These are phyloP conservation scores for Debaryomyces coudertii DNA, from an alignment of 1,139 yeast genomes.

Conservation along the genomic window DNA sequence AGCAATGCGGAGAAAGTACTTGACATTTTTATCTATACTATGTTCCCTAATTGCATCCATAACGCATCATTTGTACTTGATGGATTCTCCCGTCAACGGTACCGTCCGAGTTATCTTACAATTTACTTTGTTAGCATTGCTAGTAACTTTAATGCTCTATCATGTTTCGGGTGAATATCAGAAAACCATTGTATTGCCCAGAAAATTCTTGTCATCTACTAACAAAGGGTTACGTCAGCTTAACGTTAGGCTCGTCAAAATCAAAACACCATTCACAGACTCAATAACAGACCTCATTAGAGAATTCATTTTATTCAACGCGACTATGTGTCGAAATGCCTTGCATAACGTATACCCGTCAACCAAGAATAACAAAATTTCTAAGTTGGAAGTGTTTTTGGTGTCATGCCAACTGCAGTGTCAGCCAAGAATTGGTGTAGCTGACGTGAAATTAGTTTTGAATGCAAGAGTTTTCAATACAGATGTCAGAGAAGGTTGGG, in stretches of 20 bases:
- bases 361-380: slow-evolving; percentile 33
- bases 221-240: slow-evolving; percentile 87
- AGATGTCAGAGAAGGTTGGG: slow-evolving; percentile 94
- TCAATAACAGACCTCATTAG: slow-evolving; percentile 48
- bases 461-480: slow-evolving; percentile 82
- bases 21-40: slow-evolving; percentile 64
- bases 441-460: slow-evolving; percentile 69
- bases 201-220: slow-evolving; percentile 74
- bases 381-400: slow-evolving; percentile 46
- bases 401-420: slow-evolving; percentile 50
- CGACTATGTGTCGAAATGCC: slow-evolving; percentile 29
- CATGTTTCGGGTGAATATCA: slow-evolving; percentile 88
- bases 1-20: slow-evolving; percentile 69
- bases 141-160: slow-evolving; percentile 73
- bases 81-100: slow-evolving; percentile 28
- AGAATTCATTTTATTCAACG: slow-evolving; percentile 39
- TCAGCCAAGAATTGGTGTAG: slow-evolving; percentile 50
- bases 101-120: slow-evolving; percentile 54
- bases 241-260: slow-evolving; percentile 76
- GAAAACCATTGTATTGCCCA: slow-evolving; percentile 80
- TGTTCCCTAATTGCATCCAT: slow-evolving; percentile 46
- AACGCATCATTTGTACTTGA: slow-evolving; percentile 43
- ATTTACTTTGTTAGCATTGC: slow-evolving; percentile 65
- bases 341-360: slow-evolving; percentile 42
- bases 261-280: slow-evolving; percentile 61